Evolutionary conservation across 345 rosid genomes (phyloP), one percentile per base, ranked within the genome.

Genomic region (Linum trigynum): DNA sequence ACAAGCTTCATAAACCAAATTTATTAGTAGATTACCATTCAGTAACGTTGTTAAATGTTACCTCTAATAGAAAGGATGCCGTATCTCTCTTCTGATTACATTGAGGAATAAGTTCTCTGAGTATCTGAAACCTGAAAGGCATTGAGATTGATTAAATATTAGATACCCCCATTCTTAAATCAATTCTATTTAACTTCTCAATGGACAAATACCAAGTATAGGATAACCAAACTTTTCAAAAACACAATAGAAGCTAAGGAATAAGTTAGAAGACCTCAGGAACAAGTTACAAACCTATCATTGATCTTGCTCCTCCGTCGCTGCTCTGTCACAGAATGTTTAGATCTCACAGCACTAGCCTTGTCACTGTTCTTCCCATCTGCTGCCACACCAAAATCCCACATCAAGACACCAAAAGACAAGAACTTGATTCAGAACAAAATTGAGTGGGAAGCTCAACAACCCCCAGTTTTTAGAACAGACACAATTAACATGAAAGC

Each of bases 261-360:
- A 23, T 23, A 23, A 23, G 32, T 23, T 23, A 23, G 32, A 23
- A 23, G 32, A 23, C 32, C 32, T 23, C 32, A 23, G 32, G 32
- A 23, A 43, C 53, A 48, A 48, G 14, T 12, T 15, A 32, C 64
- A 67, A 63, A 86, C 95, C 99, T 90, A 79, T 94, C 99, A 38
- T 94, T 94, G 70, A 94, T 94, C 82, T 90, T 94, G 86, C 96
- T 94, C 74, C 99, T 83, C 69, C 97, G 75, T 23, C 95, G 82
- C 80, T 90, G 99, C 79, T 94, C 97, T 0, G 95, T 94, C 53
- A 90, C 99, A 0, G 99, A 90, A 74, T 94, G 99, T 45, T 94
- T 94, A 39, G 97, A 94, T 67, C 99, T 85, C 53, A 84, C 78
- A 12, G 86, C 90, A 70, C 67, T 84, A 16, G 95, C 96, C 79